Base-by-base conservation (phyloP, 768 basidiomycete genomes). In the Macrolepiota fuliginosa region DNA sequence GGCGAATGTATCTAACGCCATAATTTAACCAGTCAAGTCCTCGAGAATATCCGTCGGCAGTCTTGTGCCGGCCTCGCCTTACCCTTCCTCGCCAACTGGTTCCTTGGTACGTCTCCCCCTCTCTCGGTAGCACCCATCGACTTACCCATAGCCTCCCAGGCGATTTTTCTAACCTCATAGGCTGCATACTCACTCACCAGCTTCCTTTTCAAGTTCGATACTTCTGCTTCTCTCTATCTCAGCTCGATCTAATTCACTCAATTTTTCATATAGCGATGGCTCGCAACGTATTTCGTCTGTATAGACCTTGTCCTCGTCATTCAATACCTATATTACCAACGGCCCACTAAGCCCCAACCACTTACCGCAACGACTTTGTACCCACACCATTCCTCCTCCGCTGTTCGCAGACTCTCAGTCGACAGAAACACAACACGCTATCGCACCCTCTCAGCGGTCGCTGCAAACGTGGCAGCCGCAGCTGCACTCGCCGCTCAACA, bases 51-150 rank as follows among this genome's bases (percentile, higher is more conserved):
- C 59, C 79, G 78, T 60, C 77, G 81, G 17, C 85, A 89, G 71
- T 94, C 91, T 47, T 93, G 90, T 71, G 94, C 94, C 67, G 90
- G 96, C 32, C 86, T 99, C 54, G 91, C 97, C 1, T 78, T 98
- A 17, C 94, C 96, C 0, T 99, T 99, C 74, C 82, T 99, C 57
- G 81, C 87, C 64, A 97, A 92, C 67, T 99, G 97, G 97, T 77
- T 95, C 61, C 80, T 92, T 24, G 95, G 94, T 94, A 69, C 68
- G 83, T 74, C 29, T 46, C 57, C 56, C 12, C 24, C 51, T 51
- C 24, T 5, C 25, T 22, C 24, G 12, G 22, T 12, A 19, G 13
- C 22, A 24, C 25, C 12, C 47, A 12, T 24, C 12, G 19, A 25
- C 47, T 49, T 19, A 49, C 11, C 10, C 24, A 27, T 24, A 49